phyloP scores from a whole-genome alignment of 441 rosid genomes.

The Melastoma candidum region DNA sequence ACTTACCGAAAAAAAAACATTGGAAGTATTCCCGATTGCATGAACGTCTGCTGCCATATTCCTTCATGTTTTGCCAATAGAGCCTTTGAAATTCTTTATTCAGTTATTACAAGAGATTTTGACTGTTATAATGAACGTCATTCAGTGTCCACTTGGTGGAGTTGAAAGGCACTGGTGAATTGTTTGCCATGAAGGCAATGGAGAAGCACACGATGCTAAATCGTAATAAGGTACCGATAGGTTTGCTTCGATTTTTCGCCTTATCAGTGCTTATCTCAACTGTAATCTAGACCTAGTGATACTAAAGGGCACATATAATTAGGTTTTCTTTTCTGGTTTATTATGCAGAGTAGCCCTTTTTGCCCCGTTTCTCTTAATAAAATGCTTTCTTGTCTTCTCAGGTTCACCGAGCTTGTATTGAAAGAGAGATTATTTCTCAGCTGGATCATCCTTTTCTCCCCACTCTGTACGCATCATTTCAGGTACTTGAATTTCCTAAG shows the following conservation, averaged over 20 bases:
- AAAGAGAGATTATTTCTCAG: conserved; percentile 78
- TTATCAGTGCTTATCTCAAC: background rate
- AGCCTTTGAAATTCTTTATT: no score
- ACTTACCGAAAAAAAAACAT: no score
- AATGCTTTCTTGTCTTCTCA: background rate
- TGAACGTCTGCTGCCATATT: no score
- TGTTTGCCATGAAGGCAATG: conserved; percentile 98
- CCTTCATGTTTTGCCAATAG: no score
- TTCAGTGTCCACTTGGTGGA: conserved; percentile 90
- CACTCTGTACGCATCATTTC: conserved; percentile 76
- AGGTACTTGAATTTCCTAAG: conserved; percentile 31
- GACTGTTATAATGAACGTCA: conserved; percentile 7
- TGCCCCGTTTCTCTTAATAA: no score
- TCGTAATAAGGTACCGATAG: conserved; percentile 67
- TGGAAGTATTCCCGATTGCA: no score
- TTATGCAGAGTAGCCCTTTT: background rate
- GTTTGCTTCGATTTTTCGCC: background rate
- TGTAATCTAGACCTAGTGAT: background rate
- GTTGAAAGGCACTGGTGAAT: conserved; percentile 57
- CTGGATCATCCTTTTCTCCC: conserved; percentile 98
- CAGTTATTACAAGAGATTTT: background rate
- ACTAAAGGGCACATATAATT: background rate
- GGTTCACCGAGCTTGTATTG: conserved; percentile 91
- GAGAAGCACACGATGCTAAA: conserved; percentile 82
- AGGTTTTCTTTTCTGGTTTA: no score